Evolutionary conservation across 2,329 filamentous ascomycete species (phyloP), one percentile per base, ranked within the genome.

Genomic region (Alternaria novae-zelandiae): DNA sequence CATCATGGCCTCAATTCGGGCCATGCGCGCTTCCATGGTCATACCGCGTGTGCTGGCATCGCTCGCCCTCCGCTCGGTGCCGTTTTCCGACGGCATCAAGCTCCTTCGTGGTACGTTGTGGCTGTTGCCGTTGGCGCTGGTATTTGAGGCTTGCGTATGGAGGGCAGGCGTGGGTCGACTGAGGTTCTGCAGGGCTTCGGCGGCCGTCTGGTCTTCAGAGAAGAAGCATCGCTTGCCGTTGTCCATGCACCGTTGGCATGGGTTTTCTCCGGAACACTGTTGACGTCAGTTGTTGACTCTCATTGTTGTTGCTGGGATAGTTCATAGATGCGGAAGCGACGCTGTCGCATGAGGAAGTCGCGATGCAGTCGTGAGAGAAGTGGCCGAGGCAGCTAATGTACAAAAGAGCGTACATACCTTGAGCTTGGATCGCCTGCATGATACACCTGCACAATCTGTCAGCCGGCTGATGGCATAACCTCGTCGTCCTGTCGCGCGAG

Each of bases 141-240:
- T 17, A 28, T 63, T 74, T 2, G 61, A 44, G 6, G 66, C 23
- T 23, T 53, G 58, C 3, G 70, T 58, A 0, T 68, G 54, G 15
- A 71, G 73, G 3, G 66, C 64, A 57, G 73, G 67, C 23, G 72
- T 70, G 7, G 75, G 77, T n/a, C 77, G 72, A 57, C 75, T 78
- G 54, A 79, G 76, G 54, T 76, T 77, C 63, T 79, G 77, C 49
- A 79, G 67, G 44, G 74, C 77, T 66, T 79, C 76, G 61, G 77
- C 77, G 4, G 77, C 77, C 21, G 75, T 78, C 67, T 78, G 75
- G 63, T 79, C 76, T 64, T 79, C 77, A 13, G 75, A 78, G 64
- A 78, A 79, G 70, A 78, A 78, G 69, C 77, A 79, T 41, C 75
- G 75, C 53, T 73, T 74, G 43, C 70, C 73, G 54, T 74, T 77